phyloP scores from a whole-genome alignment of 495 filamentous ascomycete genomes.

The Tuber indicum region DNA sequence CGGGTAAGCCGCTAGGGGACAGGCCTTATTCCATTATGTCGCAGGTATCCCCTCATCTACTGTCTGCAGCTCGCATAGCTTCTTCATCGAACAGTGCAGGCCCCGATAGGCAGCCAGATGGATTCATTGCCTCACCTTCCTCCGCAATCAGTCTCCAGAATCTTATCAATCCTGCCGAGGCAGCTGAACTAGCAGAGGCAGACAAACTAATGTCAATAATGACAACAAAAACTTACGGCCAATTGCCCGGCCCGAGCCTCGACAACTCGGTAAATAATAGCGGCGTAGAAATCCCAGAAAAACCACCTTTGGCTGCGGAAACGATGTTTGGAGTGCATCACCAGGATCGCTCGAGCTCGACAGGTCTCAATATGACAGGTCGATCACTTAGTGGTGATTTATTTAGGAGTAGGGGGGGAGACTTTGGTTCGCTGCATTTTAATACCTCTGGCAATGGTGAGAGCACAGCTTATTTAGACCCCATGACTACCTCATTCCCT shows the following conservation, averaged over 20 bases:
- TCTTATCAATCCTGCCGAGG: slow-evolving; percentile 25
- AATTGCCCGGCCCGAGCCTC: slow-evolving; percentile 11
- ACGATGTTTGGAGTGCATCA: slow-evolving; percentile 25
- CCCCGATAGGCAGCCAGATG: slow-evolving; percentile 8
- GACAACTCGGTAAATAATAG: slow-evolving; percentile 9
- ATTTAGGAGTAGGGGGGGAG: slow-evolving; percentile 13
- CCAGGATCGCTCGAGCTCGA: slow-evolving; percentile 9
- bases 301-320: slow-evolving; percentile 17
- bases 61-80: slow-evolving; percentile 36
- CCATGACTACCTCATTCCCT: slow-evolving; percentile 9
- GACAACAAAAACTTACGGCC: slow-evolving; percentile 34
- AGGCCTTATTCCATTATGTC: slow-evolving; percentile 9
- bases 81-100: slow-evolving; percentile 24
- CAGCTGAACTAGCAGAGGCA: slow-evolving; percentile 31
- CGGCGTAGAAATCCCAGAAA: slow-evolving; percentile 19
- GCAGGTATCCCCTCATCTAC: slow-evolving; percentile 35
- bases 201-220: slow-evolving; percentile 39
- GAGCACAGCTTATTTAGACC: slow-evolving; percentile 5
- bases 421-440: slow-evolving; percentile 15
- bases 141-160: slow-evolving; percentile 19
- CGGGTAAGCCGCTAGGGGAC: slow-evolving; percentile 18
- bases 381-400: slow-evolving; percentile 8
- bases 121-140: slow-evolving; percentile 7
- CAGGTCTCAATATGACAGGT: slow-evolving; percentile 3
- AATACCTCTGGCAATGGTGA: neutral